These are phyloP conservation scores for Madurella fahalii DNA, from an alignment of 2,329 filamentous ascomycete species.

Conservation along the genomic window DNA sequence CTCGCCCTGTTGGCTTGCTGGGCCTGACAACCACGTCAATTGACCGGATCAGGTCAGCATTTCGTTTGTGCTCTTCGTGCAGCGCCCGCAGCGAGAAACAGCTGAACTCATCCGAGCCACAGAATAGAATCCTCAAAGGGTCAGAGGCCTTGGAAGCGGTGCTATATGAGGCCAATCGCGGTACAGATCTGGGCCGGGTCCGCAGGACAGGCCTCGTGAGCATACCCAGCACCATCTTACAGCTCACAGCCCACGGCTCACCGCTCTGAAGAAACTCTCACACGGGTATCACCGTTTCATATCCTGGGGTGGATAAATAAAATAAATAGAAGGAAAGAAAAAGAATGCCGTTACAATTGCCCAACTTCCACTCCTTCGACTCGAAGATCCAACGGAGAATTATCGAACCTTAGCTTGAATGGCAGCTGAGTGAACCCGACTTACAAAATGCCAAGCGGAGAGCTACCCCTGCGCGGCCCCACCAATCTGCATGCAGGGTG, in stretches of 20 bases:
- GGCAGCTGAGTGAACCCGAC: neutral
- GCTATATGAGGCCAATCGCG: constrained; percentile 4
- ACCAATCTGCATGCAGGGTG: neutral
- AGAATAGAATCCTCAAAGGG: constrained; percentile 83
- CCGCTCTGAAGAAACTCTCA: neutral
- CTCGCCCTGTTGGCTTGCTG: constrained; percentile 72
- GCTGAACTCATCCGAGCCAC: constrained; percentile 90
- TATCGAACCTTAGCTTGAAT: neutral
- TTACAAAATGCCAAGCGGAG: neutral
- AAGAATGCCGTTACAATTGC: too few relatives aligned
- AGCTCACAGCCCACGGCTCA: neutral
- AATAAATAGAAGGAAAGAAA: neutral
- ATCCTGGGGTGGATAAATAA: neutral
- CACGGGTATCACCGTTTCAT: neutral
- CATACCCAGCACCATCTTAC: neutral
- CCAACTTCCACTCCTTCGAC: too few relatives aligned
- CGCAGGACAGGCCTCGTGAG: neutral
- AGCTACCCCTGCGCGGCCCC: neutral
- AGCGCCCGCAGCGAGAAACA: constrained; percentile 70
- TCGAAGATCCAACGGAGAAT: neutral
- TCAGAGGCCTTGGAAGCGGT: constrained; percentile 34
- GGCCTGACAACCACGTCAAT: constrained; percentile 84
- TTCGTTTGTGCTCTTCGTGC: constrained; percentile 51
- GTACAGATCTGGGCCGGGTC: neutral
- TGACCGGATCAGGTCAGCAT: constrained; percentile 58